These are phyloP conservation scores for Aspergillus sp. DNA, from an alignment of 2,329 filamentous ascomycete species.

Conservation along the genomic window DNA sequence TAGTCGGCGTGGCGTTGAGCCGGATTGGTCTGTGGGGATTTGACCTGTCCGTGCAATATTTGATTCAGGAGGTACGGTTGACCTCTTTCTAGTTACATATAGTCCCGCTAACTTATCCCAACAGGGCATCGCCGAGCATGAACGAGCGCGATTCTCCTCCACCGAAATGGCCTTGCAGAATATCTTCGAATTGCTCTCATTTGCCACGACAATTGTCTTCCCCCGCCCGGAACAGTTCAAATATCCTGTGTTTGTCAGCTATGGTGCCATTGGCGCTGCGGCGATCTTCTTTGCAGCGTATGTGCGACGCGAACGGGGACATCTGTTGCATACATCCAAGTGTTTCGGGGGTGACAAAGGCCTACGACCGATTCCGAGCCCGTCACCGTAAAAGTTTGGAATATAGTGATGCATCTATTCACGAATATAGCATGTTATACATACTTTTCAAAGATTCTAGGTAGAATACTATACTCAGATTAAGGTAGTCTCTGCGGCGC, in stretches of 20 bases:
- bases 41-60: constrained; percentile 58
- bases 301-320: constrained; percentile 57
- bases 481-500: too few species aligned
- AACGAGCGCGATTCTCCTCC: constrained; percentile 66
- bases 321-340: constrained; percentile 51
- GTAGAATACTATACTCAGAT: too few species aligned
- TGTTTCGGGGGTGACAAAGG: constrained; percentile 15
- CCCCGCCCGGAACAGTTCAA: constrained; percentile 62
- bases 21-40: constrained; percentile 62
- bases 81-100: not conserved
- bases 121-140: constrained; percentile 53
- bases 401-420: not conserved
- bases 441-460: too few species aligned
- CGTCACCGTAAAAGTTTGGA: not conserved
- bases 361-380: not conserved
- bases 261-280: constrained; percentile 32
- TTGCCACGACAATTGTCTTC: constrained; percentile 63
- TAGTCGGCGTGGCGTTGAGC: constrained; percentile 53
- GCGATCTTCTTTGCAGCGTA: constrained; percentile 51
- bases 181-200: constrained; percentile 66
- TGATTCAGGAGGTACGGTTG: constrained; percentile 57
- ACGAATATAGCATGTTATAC: not conserved
- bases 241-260: constrained; percentile 60
- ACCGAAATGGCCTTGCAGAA: constrained; percentile 68
- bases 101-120: not conserved